Base-by-base conservation (phyloP, 2,329 filamentous ascomycete species). In the Epichloe gansuensis region DNA sequence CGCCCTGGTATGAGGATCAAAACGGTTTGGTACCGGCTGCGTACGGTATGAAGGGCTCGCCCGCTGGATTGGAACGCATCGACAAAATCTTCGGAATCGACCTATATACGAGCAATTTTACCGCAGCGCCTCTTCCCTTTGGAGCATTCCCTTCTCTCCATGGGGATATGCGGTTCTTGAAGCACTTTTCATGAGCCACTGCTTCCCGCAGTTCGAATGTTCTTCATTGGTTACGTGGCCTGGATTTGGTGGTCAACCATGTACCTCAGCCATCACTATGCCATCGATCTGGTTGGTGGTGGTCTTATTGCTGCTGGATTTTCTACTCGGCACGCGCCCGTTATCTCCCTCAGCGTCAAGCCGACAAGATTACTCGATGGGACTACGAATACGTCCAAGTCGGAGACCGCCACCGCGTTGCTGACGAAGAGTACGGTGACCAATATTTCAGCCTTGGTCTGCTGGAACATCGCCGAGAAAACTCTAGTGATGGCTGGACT, bases 171-270 rank as follows among this genome's bases (percentile, higher is more conserved):
- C 91, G 8, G 91, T 90, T 4, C 77, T 95, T 52, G 88, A 95
- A 68, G 90, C 88, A 23, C 77, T 96, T 15, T 95, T 96, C 75
- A 87, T 97, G 83, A 88, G 85, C 69, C 85, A 94, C 69, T 83
- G 88, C 66, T 96, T 97, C 75, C 91, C 91, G 4, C 82, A 81
- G 56, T 78, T 94, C 83, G 86, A 59, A 82, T 85, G 12, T 70
- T 93, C 51, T 95, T 94, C 70, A 79, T 91, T 57, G 76, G 80
- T 58, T 97, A 96, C 69, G 86, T 86, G 45, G 79, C 86, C 65
- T 96, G 91, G 91, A 83, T 96, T 62, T 96, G 90, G 88, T 97
- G 91, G 90, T 87, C 91, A 12, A 97, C 91, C 60, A 95, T 97
- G 89, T 96, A 97, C 66, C 80, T 97, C 50, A 94, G 88, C 63